phyloP scores from a whole-genome alignment of 768 basidiomycete genomes.

The Exidia glandulosa region DNA sequence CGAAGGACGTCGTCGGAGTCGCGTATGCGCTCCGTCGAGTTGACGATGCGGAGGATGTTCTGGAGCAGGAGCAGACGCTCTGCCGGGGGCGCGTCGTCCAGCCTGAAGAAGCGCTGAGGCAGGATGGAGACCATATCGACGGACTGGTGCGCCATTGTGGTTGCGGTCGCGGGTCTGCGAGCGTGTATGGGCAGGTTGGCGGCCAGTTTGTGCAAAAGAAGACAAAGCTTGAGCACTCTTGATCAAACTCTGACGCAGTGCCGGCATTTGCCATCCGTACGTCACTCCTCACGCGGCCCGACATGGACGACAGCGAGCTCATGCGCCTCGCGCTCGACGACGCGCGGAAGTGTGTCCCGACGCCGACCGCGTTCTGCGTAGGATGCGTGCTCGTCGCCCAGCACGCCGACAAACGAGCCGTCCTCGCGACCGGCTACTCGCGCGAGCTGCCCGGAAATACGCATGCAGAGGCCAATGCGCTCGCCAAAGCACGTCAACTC shows the following conservation, averaged over 20 bases:
- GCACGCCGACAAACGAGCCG: constrained; percentile 27
- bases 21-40: neutral
- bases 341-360: constrained; percentile 58
- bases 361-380: constrained; percentile 80
- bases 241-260: too few species aligned
- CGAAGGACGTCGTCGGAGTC: neutral
- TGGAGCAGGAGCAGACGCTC: neutral
- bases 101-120: neutral
- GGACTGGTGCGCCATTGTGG: neutral
- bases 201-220: too few species aligned
- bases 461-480: constrained; percentile 92
- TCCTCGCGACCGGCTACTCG: constrained; percentile 76
- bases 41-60: neutral
- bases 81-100: neutral
- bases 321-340: constrained; percentile 59
- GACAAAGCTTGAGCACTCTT: too few species aligned
- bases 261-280: too few species aligned
- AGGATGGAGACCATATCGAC: neutral
- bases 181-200: neutral
- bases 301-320: constrained; percentile 31
- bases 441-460: constrained; percentile 90
- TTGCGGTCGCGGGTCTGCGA: too few species aligned
- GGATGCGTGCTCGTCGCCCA: constrained; percentile 63
- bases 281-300: too few species aligned
- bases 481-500: constrained; percentile 48